A percentile compares a stretch with the other conserved stretches of the same genome.
Evolutionary conservation across 768 basidiomycete species (phyloP).

Genomic region (Kwoniella botswanensis): DNA sequence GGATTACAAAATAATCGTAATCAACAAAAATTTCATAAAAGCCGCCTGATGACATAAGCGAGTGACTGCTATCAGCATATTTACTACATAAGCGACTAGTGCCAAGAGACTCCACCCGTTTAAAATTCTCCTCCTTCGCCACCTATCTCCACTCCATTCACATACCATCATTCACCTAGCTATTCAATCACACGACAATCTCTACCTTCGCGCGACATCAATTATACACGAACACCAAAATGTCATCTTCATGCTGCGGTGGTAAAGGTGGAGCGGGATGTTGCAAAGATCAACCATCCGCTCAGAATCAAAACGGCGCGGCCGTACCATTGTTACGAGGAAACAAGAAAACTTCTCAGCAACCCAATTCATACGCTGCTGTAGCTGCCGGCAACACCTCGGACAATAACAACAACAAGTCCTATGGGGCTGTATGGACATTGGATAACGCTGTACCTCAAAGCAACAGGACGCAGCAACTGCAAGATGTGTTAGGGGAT

Average conservation of each 20-base stretch:
- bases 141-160: background rate
- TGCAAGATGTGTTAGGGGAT: conserved; percentile 22
- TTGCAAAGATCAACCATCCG: background rate
- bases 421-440: conserved; percentile 24
- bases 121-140: conserved; percentile 4
- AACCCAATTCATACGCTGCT: conserved; percentile 14
- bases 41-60: conserved; percentile 10
- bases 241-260: conserved; percentile 20
- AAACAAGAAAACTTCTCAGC: conserved; percentile 11
- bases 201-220: background rate
- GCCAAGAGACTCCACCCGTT: conserved; percentile 11
- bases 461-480: conserved; percentile 12
- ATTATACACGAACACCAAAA: background rate
- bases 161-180: background rate
- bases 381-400: background rate
- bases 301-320: conserved; percentile 7
- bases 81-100: background rate
- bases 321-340: conserved; percentile 22
- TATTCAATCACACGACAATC: background rate
- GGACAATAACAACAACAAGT: conserved; percentile 3
- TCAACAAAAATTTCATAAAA: conserved; percentile 1
- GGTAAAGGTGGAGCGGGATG: conserved; percentile 13
- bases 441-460: conserved; percentile 13
- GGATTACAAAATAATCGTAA: conserved; percentile 9
- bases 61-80: background rate